phyloP scores from a whole-genome alignment of 2,329 filamentous ascomycete genomes.

The Nemania sp. region DNA sequence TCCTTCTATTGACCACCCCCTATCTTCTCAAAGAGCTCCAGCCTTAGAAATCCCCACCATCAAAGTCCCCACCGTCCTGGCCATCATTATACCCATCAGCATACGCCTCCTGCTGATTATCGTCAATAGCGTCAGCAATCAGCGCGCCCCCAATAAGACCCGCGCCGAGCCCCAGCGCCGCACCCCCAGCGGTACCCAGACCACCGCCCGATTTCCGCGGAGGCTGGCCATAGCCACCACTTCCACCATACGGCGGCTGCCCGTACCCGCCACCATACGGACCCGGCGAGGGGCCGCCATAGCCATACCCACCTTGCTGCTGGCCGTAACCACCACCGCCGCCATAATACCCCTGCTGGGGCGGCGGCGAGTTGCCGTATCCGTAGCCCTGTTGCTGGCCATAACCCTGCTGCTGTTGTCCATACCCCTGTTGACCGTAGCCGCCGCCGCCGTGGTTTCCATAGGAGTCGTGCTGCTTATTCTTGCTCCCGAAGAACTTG shows the following conservation, averaged over 20 bases:
- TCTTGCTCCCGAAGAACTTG: slow-evolving; percentile 41
- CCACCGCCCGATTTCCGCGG: slow-evolving; percentile 51
- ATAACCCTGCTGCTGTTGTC: slow-evolving; percentile 40
- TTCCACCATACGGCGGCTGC: slow-evolving; percentile 19
- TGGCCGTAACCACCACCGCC: not conserved
- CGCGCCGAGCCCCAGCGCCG: slow-evolving; percentile 77
- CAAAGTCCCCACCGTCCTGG: slow-evolving; percentile 41
- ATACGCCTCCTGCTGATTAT: slow-evolving; percentile 62
- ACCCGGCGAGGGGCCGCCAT: slow-evolving; percentile 25
- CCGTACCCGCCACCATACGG: slow-evolving; percentile 37
- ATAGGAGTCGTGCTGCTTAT: slow-evolving; percentile 37
- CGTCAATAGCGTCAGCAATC: slow-evolving; percentile 68
- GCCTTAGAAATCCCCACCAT: slow-evolving; percentile 48
- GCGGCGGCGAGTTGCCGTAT: slow-evolving; percentile 31
- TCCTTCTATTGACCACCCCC: too few species aligned
- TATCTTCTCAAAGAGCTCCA: too few species aligned
- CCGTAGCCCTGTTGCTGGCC: slow-evolving; percentile 41
- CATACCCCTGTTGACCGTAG: slow-evolving; percentile 39
- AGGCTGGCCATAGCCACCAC: slow-evolving; percentile 33
- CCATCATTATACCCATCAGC: slow-evolving; percentile 52
- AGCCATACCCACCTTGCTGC: slow-evolving; percentile 32
- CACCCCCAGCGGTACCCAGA: slow-evolving; percentile 73
- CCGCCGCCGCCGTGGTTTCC: slow-evolving; percentile 41
- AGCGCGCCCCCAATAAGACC: slow-evolving; percentile 79
- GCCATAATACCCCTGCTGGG: slow-evolving; percentile 38